A percentile compares a stretch with the other conserved stretches of the same genome.
phyloP scores from a whole-genome alignment of 192 early-diverging fungal species.

The Phlyctochytrium bullatum region DNA sequence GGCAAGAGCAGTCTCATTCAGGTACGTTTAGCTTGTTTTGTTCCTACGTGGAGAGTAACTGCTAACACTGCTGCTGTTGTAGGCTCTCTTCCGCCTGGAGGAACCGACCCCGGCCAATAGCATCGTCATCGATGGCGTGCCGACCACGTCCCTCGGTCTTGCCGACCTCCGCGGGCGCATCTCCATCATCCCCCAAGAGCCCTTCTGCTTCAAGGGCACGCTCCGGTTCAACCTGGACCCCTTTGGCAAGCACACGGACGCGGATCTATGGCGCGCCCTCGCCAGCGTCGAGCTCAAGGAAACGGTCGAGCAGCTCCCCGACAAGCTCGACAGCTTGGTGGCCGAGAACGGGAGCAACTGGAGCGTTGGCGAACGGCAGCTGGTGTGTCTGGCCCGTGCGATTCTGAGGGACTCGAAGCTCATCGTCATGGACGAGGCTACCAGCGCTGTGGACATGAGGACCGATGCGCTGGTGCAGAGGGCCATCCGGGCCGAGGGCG shows the following conservation, averaged over 20 bases:
- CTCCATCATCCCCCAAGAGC: constrained; percentile 61
- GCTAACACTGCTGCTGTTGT: neutral
- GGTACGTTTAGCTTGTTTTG: constrained; percentile 51
- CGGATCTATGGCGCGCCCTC: constrained; percentile 60
- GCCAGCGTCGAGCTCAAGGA: constrained; percentile 39
- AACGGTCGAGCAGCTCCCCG: constrained; percentile 46
- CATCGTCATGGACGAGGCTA: constrained; percentile 52
- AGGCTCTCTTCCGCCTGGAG: constrained; percentile 64
- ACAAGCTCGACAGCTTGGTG: constrained; percentile 43
- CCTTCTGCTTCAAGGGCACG: constrained; percentile 51
- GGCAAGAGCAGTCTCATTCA: constrained; percentile 61
- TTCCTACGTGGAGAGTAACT: constrained; percentile 54
- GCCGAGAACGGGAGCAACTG: constrained; percentile 72
- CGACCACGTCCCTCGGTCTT: constrained; percentile 56
- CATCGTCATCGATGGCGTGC: constrained; percentile 67
- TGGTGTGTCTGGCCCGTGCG: constrained; percentile 69
- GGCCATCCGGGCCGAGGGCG: constrained; percentile 27
- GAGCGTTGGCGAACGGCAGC: constrained; percentile 72
- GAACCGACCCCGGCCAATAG: constrained; percentile 53
- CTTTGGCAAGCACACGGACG: constrained; percentile 55
- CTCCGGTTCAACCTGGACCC: constrained; percentile 76
- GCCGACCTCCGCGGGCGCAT: constrained; percentile 52
- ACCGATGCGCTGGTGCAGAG: constrained; percentile 45
- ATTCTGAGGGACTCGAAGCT: constrained; percentile 27
- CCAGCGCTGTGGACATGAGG: constrained; percentile 36